A percentile compares a stretch with the other conserved stretches of the same genome.
Conservation (phyloP, 352 stramenopile species). For the Phytophthora palmivora region DNA sequence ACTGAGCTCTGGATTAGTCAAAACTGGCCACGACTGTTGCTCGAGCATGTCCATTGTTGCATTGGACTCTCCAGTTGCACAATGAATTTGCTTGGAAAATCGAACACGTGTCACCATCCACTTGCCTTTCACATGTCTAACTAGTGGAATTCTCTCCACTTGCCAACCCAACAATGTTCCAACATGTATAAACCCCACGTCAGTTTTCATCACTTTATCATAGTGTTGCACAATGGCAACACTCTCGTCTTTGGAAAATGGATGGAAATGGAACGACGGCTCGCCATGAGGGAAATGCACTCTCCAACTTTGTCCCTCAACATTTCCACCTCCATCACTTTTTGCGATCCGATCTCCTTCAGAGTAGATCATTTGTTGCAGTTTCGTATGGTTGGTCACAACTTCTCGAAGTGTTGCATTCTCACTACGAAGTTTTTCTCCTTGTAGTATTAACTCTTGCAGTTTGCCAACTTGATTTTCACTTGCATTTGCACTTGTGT, state of each 20-base stretch:
- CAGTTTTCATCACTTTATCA: conserved; percentile 8
- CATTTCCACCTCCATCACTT: not conserved
- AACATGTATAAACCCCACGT: conserved; percentile 7
- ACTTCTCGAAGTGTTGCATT: conserved; percentile 33
- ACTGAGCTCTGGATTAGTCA: conserved; percentile 30
- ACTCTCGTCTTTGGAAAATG: conserved; percentile 24
- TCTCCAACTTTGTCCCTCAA: conserved; percentile 3
- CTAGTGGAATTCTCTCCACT: conserved; percentile 29
- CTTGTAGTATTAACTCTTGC: conserved; percentile 25
- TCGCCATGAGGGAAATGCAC: conserved; percentile 23
- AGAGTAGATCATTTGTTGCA: conserved; percentile 21
- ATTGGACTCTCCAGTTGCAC: conserved; percentile 11
- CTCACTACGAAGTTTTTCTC: conserved; percentile 33
- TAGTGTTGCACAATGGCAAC: conserved; percentile 24
- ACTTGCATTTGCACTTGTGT: not conserved
- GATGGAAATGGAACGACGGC: conserved; percentile 40
- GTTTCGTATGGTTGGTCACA: conserved; percentile 15
- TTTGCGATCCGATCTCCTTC: conserved; percentile 1
- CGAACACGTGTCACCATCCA: conserved; percentile 32
- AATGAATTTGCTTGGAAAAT: conserved; percentile 39
- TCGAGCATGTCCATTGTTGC: conserved; percentile 26
- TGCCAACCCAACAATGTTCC: conserved; percentile 35
- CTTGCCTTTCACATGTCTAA: conserved; percentile 6
- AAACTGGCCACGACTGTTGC: conserved; percentile 27
- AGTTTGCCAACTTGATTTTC: not conserved